Percentiles rank a stretch among this genome's conserved stretches.
Conservation (phyloP, 2,329 filamentous ascomycete species). For the Neospermospora avenae region DNA sequence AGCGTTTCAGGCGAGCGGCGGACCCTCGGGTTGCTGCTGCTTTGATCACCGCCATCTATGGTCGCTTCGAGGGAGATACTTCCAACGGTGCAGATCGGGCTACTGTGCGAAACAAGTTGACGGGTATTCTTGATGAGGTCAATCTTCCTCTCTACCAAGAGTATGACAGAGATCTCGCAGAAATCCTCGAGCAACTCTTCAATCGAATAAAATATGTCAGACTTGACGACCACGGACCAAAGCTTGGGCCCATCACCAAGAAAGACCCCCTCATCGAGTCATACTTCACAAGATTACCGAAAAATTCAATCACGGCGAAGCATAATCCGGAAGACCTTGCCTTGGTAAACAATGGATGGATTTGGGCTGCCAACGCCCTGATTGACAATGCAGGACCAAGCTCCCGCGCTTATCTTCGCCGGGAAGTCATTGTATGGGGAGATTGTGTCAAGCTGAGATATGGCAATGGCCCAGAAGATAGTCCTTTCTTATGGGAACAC, state of each 20-base stretch:
- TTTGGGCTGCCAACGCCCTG: conserved; percentile 95
- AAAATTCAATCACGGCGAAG: conserved; percentile 73
- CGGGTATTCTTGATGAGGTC: conserved; percentile 70
- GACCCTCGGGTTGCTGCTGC: conserved; percentile 69
- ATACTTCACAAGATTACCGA: conserved; percentile 88
- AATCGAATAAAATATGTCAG: conserved; percentile 94
- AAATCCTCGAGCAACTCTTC: conserved; percentile 86
- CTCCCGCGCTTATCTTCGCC: conserved; percentile 88
- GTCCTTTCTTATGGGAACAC: conserved; percentile 89
- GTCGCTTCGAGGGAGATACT: conserved; percentile 57
- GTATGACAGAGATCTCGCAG: conserved; percentile 78
- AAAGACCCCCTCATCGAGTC: conserved; percentile 83
- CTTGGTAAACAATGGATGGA: conserved; percentile 95
- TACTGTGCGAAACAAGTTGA: conserved; percentile 52
- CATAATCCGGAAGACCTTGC: conserved; percentile 75
- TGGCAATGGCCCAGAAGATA: conserved; percentile 75
- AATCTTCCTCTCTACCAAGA: conserved; percentile 90
- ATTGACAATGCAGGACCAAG: conserved; percentile 88
- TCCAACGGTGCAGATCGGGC: conserved; percentile 47
- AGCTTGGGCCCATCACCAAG: conserved; percentile 72
- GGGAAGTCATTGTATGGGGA: conserved; percentile 97
- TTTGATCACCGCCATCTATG: conserved; percentile 64
- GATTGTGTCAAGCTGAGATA: conserved; percentile 98
- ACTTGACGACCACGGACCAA: conserved; percentile 88
- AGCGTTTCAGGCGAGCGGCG: conserved; percentile 70